Base-by-base conservation (phyloP, 1,284 basidiomycete genomes). In the Sanghuangporus weigelae region DNA sequence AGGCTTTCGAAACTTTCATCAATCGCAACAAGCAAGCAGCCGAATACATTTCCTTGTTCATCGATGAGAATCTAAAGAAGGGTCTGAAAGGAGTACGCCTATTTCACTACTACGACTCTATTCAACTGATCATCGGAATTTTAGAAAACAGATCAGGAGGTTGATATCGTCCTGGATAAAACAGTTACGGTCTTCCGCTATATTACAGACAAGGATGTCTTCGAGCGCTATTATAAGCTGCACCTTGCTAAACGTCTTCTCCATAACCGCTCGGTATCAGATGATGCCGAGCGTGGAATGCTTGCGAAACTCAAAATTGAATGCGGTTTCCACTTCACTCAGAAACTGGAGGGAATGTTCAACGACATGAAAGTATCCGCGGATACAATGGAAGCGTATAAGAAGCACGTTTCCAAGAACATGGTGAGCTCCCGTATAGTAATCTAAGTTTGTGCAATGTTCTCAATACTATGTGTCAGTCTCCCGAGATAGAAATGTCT, bases 341-440 rank as follows among this genome's bases (percentile, higher is more conserved):
- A 98, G 76, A 97, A 97, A 74, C 80, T 99, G 68, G 96, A 99
- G 75, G 96, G 97, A 61, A 99, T 99, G 97, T 96, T 99, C 81
- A 87, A 96, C 70, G 97, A 99, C 73, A 96, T 99, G 87, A 93
- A 89, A 71, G 76, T 97, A 44, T 96, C 93, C 19, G 78, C 81
- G 31, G 97, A 99, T 63, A 89, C 87, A 7, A 93, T 91, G 80
- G 80, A 84, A 59, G 84, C 83, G 4, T 99, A 95, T 75, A 82
- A 82, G 60, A 79, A 78, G 23, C 79, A 89, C 70, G 71, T 90
- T 31, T 76, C 78, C 48, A 84, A 81, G 64, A 80, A 79, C 14
- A 78, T 78, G 57, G 89, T 90, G 69, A 62, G 81, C 73, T 26
- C 42, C 59, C 57, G 54, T 4, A 10, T 12, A 40, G 14, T 16